Evolutionary conservation across 1,284 basidiomycete genomes (phyloP), one percentile per base, ranked within the genome.

Genomic region (Leccinum subrobustum): DNA sequence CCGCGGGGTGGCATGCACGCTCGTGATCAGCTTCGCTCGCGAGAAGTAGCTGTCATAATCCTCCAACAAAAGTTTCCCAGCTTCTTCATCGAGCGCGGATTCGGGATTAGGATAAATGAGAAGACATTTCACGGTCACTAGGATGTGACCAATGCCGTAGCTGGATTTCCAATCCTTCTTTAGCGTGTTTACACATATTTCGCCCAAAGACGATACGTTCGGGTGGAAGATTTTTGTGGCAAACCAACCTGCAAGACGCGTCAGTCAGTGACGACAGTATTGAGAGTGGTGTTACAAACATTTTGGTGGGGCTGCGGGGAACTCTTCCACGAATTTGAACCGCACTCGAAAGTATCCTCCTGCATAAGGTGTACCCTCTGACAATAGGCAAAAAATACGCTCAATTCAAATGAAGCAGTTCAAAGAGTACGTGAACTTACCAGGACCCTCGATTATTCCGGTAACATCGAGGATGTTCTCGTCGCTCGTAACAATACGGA

Each of bases 81-180:
- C 94, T 75, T 96, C 94, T 72, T 97, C 95, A 73, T 98, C 93
- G 58, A 98, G 79, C 0, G 96, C 95, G 14, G 92, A 95, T 74
- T 98, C 96, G 18, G 96, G 93, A 73, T 98, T 98, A 12, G 96
- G 96, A 70, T 94, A 94, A 67, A 98, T 97, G 64, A 98, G 83
- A 35, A 98, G 85, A 71, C 96, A 97, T 74, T 95, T 96, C 68
- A 97, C 89, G 39, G 92, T 95, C 70, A 93, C 88, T 8, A 97
- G 82, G 60, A 97, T 96, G 73, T 96, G 92, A 4, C 81, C 86
- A 39, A 98, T 93, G 27, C 95, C 95, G 67, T 93, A 96, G n/a
- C 87, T 84, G 18, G 91, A 84, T 73, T 93, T 89, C 96, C 96
- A 98, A 69, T 96, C 94, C 76, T 97, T 98, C 81, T 98, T 98